Evolutionary conservation across 2,329 filamentous ascomycete species (phyloP), one percentile per base, ranked within the genome.

Genomic region (Fusarium irregulare): DNA sequence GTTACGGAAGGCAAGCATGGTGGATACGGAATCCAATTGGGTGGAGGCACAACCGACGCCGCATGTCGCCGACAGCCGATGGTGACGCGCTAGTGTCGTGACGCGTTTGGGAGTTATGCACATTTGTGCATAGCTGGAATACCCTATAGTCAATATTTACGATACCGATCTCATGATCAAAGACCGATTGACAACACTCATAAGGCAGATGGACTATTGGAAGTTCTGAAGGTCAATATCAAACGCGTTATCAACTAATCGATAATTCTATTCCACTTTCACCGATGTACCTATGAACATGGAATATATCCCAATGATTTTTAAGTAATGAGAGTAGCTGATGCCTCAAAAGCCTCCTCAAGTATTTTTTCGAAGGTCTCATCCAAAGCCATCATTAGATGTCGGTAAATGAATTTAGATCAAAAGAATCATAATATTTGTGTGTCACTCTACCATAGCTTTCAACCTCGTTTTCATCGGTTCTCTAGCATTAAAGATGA

Each of bases 141-240:
- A 37, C 34, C 34, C 34, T 37, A 37, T 1, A 37, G 34, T n/a
- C 1, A 0, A 1, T 0, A 37, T 37, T 37, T 12, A n/a, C 34
- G 0, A n/a, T 3, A 5, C n/a, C n/a, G n/a, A n/a, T n/a, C n/a
- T 11, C 5, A 7, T 0, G 9, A 37, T 37, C 34, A 7, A 18
- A 6, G 0, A 4, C 0, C 9, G 1, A 18, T 18, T 1, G 4
- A 37, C 3, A 4, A 18, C 1, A 0, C 5, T 6, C 18, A 37
- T 6, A 2, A 3, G 16, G 10, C 10, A 28, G 27, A 28, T 28
- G 10, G 6, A 12, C 10, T 11, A 27, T 27, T 27, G 4, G 4
- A 21, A 25, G 8, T 3, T 3, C n/a, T n/a, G n/a, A n/a, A n/a
- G n/a, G n/a, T 9, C 27, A 11, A 27, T 27, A 4, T 27, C 2